These are phyloP conservation scores for Peterozyma toletana DNA, from an alignment of 805 yeast species.

Conservation along the genomic window DNA sequence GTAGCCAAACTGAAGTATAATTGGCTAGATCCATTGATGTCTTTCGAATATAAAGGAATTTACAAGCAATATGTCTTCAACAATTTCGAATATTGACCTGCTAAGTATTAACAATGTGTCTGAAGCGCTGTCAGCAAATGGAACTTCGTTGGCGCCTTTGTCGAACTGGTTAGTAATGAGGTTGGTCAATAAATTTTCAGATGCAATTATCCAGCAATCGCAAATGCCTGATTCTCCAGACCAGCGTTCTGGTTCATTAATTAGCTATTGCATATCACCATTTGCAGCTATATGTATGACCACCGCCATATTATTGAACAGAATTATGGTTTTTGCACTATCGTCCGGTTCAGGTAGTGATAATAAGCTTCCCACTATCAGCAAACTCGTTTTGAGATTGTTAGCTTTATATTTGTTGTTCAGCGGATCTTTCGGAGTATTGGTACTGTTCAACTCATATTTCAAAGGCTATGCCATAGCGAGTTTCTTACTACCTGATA, in stretches of 20 bases:
- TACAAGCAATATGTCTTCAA: no score
- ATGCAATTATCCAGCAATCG: conserved; percentile 26
- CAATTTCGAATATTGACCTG: no score
- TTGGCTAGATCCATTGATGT: no score
- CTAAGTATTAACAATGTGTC: no score
- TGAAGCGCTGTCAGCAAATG: no score
- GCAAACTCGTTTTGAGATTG: conserved; percentile 27
- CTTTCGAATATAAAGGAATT: no score
- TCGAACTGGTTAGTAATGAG: background rate
- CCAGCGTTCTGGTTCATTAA: conserved; percentile 33
- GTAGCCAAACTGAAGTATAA: no score
- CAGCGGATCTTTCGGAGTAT: conserved; percentile 27
- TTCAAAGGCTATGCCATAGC: conserved; percentile 14
- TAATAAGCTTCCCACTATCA: conserved; percentile 24
- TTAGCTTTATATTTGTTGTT: conserved; percentile 26
- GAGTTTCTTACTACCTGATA: conserved; percentile 3
- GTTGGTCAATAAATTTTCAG: conserved; percentile 14
- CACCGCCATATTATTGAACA: conserved; percentile 49
- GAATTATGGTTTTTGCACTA: conserved; percentile 53
- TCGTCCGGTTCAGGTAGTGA: conserved; percentile 25
- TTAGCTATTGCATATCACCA: conserved; percentile 39
- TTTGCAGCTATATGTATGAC: conserved; percentile 48
- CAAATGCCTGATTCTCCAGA: conserved; percentile 18
- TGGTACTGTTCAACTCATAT: conserved; percentile 18
- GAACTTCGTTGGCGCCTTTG: no score